Conservation (phyloP, 768 basidiomycete genomes). For the Suillus ampliporus region DNA sequence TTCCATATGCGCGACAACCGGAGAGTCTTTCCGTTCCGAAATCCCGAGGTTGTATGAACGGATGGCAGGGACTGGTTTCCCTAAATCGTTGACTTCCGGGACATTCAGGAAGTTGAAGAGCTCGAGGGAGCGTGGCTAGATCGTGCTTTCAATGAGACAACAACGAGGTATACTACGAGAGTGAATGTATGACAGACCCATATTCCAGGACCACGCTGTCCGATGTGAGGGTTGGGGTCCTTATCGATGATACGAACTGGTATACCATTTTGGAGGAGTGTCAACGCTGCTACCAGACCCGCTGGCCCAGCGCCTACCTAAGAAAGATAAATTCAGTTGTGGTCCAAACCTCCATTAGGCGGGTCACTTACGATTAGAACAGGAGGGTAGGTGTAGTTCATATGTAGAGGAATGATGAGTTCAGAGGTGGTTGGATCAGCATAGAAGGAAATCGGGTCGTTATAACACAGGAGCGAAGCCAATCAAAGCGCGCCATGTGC, state of each 20-base stretch:
- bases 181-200: conserved; percentile 28
- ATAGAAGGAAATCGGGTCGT: not conserved
- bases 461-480: not conserved
- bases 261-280: conserved; percentile 39
- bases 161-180: too few relatives aligned
- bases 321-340: not conserved
- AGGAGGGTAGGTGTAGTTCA: not conserved
- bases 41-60: conserved; percentile 37
- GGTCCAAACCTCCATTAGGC: not conserved
- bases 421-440: not conserved
- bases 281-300: conserved; percentile 49
- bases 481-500: too few relatives aligned
- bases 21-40: conserved; percentile 6
- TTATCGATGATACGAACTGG: conserved; percentile 15
- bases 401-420: not conserved
- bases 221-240: conserved; percentile 33
- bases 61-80: conserved; percentile 34
- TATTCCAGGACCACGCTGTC: conserved; percentile 45
- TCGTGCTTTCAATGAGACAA: not conserved
- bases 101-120: conserved; percentile 33
- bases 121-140: conserved; percentile 43
- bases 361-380: conserved; percentile 5
- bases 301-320: conserved; percentile 54
- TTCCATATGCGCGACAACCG: conserved; percentile 22
- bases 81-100: conserved; percentile 38